Percentiles rank a stretch among this genome's conserved stretches.
Evolutionary conservation across 2,329 filamentous ascomycete genomes (phyloP).

Genomic region (Botryotinia globosa): DNA sequence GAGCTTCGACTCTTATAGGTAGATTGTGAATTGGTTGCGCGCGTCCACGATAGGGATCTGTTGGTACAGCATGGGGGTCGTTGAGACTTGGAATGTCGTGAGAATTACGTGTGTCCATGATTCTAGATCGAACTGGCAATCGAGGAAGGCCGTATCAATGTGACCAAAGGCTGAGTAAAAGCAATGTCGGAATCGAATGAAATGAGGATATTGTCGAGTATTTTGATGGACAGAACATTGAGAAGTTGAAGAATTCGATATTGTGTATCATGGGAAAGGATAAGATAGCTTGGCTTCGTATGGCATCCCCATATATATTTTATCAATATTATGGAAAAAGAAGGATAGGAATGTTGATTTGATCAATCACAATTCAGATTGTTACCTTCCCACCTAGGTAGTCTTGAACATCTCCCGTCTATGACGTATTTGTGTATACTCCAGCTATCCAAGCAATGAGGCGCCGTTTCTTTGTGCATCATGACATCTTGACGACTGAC

Average conservation of each 20-base stretch:
- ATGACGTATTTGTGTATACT: constrained; percentile 9
- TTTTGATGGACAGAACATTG: neutral
- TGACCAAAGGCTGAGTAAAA: neutral
- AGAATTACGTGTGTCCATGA: neutral
- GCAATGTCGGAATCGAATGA: neutral
- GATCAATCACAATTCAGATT: neutral
- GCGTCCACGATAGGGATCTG: constrained; percentile 15
- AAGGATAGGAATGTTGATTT: constrained; percentile 1
- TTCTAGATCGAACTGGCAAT: neutral
- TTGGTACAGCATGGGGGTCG: constrained; percentile 9
- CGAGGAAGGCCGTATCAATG: neutral
- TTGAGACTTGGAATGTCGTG: constrained; percentile 9
- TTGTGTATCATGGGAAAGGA: neutral
- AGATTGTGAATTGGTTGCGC: constrained; percentile 22
- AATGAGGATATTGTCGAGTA: neutral
- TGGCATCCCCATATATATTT: neutral
- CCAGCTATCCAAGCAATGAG: neutral
- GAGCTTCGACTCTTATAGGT: constrained; percentile 30
- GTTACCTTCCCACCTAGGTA: neutral
- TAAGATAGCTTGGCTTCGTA: neutral
- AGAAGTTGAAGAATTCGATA: neutral
- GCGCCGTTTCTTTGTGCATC: neutral
- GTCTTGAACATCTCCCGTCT: neutral
- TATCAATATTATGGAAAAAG: neutral
- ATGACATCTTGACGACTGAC: neutral